These are phyloP conservation scores for Eutrema salsugineum DNA, from an alignment of 441 rosid genomes.

Conservation along the genomic window DNA sequence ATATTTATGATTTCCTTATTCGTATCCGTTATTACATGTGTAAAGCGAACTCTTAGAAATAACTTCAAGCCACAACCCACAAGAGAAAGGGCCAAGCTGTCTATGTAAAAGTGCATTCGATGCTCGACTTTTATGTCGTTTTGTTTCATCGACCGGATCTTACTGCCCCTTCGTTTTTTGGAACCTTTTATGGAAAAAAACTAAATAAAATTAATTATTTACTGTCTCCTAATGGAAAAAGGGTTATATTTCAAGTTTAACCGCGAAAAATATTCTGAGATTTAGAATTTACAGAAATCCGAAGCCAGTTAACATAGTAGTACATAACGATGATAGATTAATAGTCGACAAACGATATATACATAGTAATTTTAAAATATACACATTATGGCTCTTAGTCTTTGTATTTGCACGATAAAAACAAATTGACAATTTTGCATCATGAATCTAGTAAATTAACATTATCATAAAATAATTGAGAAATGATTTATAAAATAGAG, in stretches of 20 bases:
- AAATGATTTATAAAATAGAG: neutral
- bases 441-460: neutral
- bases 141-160: neutral
- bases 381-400: neutral
- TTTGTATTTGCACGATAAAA: neutral
- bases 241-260: neutral
- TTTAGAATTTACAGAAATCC: no score
- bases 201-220: neutral
- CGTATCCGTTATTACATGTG: neutral
- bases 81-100: slow-evolving; percentile 7
- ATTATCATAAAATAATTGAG: neutral
- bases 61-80: no score
- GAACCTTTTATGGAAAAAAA: neutral
- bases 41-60: neutral
- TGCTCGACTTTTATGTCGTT: neutral
- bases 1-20: neutral
- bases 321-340: no score
- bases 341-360: no score
- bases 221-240: neutral
- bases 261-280: no score
- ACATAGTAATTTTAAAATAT: neutral
- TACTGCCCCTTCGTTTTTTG: neutral
- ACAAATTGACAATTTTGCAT: neutral
- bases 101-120: neutral
- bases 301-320: no score